These are phyloP conservation scores for Aspergillus bombycis DNA, from an alignment of 2,329 filamentous ascomycete species.

Conservation along the genomic window DNA sequence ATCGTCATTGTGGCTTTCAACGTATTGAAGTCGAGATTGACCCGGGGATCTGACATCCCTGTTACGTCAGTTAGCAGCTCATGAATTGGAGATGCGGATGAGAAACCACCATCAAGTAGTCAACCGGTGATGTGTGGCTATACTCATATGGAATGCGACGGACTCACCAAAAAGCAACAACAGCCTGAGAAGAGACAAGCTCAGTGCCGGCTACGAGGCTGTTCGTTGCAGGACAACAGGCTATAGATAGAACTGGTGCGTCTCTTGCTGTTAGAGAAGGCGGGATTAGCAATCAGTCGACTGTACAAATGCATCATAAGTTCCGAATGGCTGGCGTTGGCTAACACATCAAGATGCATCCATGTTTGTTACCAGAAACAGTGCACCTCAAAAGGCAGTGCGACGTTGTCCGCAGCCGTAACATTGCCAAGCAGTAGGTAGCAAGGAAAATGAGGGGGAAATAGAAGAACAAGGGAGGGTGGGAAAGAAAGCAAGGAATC, in stretches of 20 bases:
- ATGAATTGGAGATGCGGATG: background rate
- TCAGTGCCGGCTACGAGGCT: slow-evolving; percentile 61
- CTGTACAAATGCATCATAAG: slow-evolving; percentile 6
- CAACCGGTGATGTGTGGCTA: background rate
- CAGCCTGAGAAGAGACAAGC: slow-evolving; percentile 47
- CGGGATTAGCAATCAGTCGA: slow-evolving; percentile 21
- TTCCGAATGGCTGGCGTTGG: background rate
- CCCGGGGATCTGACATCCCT: slow-evolving; percentile 49
- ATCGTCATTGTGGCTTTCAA: slow-evolving; percentile 59
- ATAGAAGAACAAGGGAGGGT: slow-evolving; percentile 11
- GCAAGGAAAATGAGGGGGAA: background rate
- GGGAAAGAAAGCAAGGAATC: slow-evolving; percentile 16
- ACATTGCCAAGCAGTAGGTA: background rate
- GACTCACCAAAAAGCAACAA: slow-evolving; percentile 49
- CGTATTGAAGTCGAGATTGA: slow-evolving; percentile 41
- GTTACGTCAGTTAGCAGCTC: slow-evolving; percentile 31
- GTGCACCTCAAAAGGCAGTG: background rate
- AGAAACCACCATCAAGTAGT: background rate
- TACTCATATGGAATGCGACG: background rate
- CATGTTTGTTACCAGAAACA: background rate
- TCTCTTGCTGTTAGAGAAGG: slow-evolving; percentile 44
- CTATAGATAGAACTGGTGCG: slow-evolving; percentile 57
- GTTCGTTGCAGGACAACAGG: slow-evolving; percentile 50
- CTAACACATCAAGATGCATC: slow-evolving; percentile 2
- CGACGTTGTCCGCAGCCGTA: background rate